Percentiles rank a stretch among this genome's conserved stretches.
Evolutionary conservation across 164 flowering plant genomes (phyloP).

Genomic region (Hamamelis virginiana): DNA sequence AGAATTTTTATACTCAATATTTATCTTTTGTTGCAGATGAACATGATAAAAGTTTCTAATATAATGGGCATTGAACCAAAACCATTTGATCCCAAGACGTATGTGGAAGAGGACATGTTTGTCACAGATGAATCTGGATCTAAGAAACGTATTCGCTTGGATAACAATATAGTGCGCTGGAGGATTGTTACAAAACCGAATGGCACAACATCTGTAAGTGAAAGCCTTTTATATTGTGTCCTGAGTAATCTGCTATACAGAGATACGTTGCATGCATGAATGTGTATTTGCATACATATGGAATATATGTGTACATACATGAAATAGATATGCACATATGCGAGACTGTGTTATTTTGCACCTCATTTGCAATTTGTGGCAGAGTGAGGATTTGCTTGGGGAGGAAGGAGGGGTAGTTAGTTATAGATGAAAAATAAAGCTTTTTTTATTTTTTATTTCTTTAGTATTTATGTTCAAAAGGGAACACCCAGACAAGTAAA

Average conservation of each 20-base stretch:
- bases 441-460: too few species aligned
- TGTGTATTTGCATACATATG: background rate
- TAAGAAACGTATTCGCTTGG: conserved; percentile 86
- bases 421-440: too few species aligned
- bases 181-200: conserved; percentile 68
- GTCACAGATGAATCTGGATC: conserved; percentile 97
- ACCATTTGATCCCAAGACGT: conserved; percentile 95
- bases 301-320: background rate
- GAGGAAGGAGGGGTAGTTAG: too few species aligned
- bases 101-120: conserved; percentile 83
- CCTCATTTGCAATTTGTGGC: too few species aligned
- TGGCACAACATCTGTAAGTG: conserved; percentile 79
- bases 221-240: background rate
- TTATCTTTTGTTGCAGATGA: conserved; percentile 61
- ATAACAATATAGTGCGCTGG: conserved; percentile 95
- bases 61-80: conserved; percentile 97
- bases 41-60: conserved; percentile 93
- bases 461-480: too few species aligned
- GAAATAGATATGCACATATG: background rate
- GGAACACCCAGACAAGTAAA: too few species aligned
- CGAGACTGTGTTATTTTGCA: too few species aligned
- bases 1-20: background rate
- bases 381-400: too few species aligned
- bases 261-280: too few species aligned
- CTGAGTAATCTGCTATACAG: too few species aligned